A percentile compares a stretch with the other conserved stretches of the same genome.
These are phyloP conservation scores for Phytophthora pinifolia DNA, from an alignment of 352 stramenopile genomes.

Conservation along the genomic window DNA sequence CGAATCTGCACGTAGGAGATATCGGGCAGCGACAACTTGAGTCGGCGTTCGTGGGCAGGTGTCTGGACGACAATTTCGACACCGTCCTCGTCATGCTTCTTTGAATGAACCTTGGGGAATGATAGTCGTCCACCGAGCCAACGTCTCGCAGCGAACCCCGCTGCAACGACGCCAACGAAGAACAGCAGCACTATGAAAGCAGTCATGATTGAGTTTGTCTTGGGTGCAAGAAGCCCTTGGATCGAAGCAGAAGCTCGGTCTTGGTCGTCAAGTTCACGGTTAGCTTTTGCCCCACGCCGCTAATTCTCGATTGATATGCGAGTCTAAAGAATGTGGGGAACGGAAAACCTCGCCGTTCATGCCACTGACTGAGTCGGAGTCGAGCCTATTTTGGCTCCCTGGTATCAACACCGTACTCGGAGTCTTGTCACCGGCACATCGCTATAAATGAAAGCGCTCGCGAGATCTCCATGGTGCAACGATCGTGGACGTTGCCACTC, in stretches of 20 bases:
- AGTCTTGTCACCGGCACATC: constrained; percentile 23
- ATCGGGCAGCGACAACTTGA: constrained; percentile 29
- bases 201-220: constrained; percentile 16
- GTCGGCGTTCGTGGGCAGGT: constrained; percentile 16
- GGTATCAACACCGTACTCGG: constrained; percentile 19
- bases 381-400: constrained; percentile 19
- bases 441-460: constrained; percentile 24
- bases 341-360: no score
- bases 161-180: constrained; percentile 31
- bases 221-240: background rate
- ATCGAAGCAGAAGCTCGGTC: background rate
- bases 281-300: constrained; percentile 4
- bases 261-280: background rate
- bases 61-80: constrained; percentile 57
- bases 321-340: no score
- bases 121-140: constrained; percentile 29
- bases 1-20: constrained; percentile 23
- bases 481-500: constrained; percentile 3
- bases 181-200: constrained; percentile 22
- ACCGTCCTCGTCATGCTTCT: constrained; percentile 36
- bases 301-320: constrained; percentile 28
- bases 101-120: constrained; percentile 26
- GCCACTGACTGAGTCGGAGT: constrained; percentile 9
- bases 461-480: background rate
- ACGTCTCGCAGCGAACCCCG: constrained; percentile 21